A percentile compares a stretch with the other conserved stretches of the same genome.
Conservation (phyloP, 225 moss, liverwort and hornwort species). For the Ulota crispa region DNA sequence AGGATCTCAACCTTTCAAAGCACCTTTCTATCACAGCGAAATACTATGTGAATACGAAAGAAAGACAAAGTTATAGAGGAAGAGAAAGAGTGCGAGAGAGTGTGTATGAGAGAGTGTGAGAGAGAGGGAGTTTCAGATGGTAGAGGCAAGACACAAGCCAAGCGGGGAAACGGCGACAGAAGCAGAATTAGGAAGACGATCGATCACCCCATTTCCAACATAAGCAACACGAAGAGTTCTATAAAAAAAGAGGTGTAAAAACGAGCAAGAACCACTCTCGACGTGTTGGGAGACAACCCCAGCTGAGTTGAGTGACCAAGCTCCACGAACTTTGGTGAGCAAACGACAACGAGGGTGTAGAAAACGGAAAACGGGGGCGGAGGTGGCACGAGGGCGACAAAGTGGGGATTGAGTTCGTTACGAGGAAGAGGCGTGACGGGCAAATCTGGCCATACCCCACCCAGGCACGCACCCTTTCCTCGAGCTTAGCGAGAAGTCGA, state of each 20-base stretch:
- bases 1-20: neutral
- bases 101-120: neutral
- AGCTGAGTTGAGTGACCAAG: neutral
- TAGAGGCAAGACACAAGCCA: neutral
- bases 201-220: neutral
- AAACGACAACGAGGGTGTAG: neutral
- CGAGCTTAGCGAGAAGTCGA: neutral
- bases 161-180: neutral
- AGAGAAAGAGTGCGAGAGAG: neutral
- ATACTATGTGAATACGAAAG: neutral
- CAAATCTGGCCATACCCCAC: conserved; percentile 25
- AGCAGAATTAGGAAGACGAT: neutral
- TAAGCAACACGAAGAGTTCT: neutral
- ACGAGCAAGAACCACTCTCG: neutral
- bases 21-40: neutral
- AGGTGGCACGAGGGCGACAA: conserved; percentile 13
- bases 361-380: neutral
- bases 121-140: neutral
- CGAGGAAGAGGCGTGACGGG: conserved; percentile 16
- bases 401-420: conserved; percentile 12
- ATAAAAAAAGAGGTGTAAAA: neutral
- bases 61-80: no score
- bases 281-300: neutral
- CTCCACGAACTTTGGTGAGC: neutral
- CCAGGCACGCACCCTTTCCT: neutral